A percentile compares a stretch with the other conserved stretches of the same genome.
Evolutionary conservation across 345 rosid genomes (phyloP).

Genomic region (Mallotus nudiflorus): DNA sequence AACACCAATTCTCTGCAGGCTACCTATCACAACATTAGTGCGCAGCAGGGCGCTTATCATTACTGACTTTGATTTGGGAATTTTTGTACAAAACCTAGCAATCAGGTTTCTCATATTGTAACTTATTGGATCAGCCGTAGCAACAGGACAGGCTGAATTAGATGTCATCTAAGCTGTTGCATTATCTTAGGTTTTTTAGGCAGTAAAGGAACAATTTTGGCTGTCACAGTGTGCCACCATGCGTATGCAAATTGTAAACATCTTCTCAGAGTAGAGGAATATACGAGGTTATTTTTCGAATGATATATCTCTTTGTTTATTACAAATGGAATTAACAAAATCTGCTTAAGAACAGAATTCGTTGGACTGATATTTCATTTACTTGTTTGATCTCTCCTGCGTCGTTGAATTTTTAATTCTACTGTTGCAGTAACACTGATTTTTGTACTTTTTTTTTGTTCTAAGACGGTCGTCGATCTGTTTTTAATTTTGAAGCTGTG

Average conservation of each 20-base stretch:
- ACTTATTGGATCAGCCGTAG: neutral
- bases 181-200: neutral
- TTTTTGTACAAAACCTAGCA: slow-evolving; percentile 6
- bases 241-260: slow-evolving; percentile 13
- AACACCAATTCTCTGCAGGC: slow-evolving; percentile 19
- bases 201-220: neutral
- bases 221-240: no score
- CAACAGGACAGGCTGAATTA: neutral
- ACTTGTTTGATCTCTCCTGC: neutral
- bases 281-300: slow-evolving; percentile 4
- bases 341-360: neutral
- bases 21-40: slow-evolving; percentile 18
- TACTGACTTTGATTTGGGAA: slow-evolving; percentile 10
- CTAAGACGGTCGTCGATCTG: no score
- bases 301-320: neutral
- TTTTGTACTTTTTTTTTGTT: no score
- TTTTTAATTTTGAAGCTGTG: no score
- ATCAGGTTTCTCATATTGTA: neutral
- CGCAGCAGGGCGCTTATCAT: slow-evolving; percentile 8
- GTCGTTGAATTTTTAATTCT: no score
- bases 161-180: neutral
- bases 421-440: no score
- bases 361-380: neutral
- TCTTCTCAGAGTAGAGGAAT: slow-evolving; percentile 13
- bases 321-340: neutral